Percentiles rank a stretch among this genome's conserved stretches.
Conservation (phyloP, 768 basidiomycete genomes). For the Austroboletus eburneus region DNA sequence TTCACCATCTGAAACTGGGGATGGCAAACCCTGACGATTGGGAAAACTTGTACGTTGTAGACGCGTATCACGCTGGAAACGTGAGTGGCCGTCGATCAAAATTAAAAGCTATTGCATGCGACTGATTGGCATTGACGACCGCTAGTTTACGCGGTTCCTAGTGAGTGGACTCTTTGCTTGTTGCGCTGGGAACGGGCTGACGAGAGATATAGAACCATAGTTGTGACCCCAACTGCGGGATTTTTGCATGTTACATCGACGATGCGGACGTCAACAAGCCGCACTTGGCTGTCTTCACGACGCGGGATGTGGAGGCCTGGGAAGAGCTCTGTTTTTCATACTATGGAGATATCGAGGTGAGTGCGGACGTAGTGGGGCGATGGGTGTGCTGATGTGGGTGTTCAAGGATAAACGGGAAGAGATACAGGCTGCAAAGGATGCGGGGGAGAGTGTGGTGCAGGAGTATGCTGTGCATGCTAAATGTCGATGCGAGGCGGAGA, state of each 20-base stretch:
- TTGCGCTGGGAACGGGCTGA: background rate
- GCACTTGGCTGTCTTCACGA: constrained; percentile 62
- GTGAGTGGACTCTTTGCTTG: constrained; percentile 38
- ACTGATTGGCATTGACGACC: background rate
- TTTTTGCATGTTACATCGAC: constrained; percentile 75
- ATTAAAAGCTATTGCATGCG: background rate
- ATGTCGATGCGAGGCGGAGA: constrained; percentile 50
- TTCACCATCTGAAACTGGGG: constrained; percentile 51
- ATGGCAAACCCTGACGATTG: constrained; percentile 23
- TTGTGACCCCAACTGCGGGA: constrained; percentile 78
- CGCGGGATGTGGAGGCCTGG: constrained; percentile 53
- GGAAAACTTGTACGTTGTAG: constrained; percentile 53
- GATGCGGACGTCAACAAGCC: constrained; percentile 72
- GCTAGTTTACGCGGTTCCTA: constrained; percentile 91
- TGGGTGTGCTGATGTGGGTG: background rate
- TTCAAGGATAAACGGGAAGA: constrained; percentile 23
- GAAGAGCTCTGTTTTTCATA: constrained; percentile 83
- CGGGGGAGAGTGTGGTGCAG: constrained; percentile 1
- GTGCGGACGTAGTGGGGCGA: background rate
- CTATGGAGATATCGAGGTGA: constrained; percentile 49
- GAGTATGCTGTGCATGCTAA: constrained; percentile 43
- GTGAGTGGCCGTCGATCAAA: constrained; percentile 40
- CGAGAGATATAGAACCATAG: constrained; percentile 68
- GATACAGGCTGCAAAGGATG: constrained; percentile 4
- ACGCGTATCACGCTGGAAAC: constrained; percentile 87